phyloP scores from a whole-genome alignment of 2,329 filamentous ascomycete species.

The Penicillium sp. region DNA sequence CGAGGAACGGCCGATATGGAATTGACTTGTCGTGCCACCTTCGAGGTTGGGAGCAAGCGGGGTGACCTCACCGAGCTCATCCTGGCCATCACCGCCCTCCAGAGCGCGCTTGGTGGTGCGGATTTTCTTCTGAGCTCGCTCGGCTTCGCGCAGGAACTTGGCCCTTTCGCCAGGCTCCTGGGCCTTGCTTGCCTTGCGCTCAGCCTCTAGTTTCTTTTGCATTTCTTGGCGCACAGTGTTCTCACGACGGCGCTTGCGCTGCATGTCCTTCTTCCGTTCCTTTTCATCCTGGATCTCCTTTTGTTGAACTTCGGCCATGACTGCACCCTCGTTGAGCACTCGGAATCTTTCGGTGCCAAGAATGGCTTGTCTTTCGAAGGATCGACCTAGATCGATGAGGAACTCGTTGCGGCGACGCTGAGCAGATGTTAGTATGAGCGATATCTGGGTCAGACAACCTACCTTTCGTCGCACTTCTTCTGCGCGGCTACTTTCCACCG shows the following conservation, averaged over 20 bases:
- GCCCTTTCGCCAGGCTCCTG: constrained; percentile 79
- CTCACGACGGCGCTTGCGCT: constrained; percentile 90
- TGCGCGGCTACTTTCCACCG: constrained; percentile 60
- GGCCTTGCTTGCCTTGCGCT: constrained; percentile 73
- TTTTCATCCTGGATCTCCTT: constrained; percentile 92
- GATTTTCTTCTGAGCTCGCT: constrained; percentile 88
- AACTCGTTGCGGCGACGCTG: constrained; percentile 60
- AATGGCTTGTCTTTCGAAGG: constrained; percentile 66
- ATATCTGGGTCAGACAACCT: constrained; percentile 35
- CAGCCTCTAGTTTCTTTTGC: constrained; percentile 76
- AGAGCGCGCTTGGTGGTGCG: constrained; percentile 84
- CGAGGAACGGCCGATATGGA: constrained; percentile 64
- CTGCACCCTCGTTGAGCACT: constrained; percentile 72
- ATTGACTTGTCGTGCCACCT: constrained; percentile 80
- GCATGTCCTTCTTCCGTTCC: constrained; percentile 99
- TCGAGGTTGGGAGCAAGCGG: constrained; percentile 77
- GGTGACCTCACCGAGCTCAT: constrained; percentile 71
- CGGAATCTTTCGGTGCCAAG: constrained; percentile 74
- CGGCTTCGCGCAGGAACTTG: constrained; percentile 78
- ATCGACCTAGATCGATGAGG: constrained; percentile 55
- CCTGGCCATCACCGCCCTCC: constrained; percentile 70
- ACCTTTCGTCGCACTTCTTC: constrained; percentile 66
- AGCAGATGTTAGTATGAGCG: constrained; percentile 20
- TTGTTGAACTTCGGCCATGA: constrained; percentile 81
- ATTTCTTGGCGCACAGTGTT: constrained; percentile 88